Evolutionary conservation across 2,329 filamentous ascomycete species (phyloP).

Genomic region (Trichoderma koningiopsis): DNA sequence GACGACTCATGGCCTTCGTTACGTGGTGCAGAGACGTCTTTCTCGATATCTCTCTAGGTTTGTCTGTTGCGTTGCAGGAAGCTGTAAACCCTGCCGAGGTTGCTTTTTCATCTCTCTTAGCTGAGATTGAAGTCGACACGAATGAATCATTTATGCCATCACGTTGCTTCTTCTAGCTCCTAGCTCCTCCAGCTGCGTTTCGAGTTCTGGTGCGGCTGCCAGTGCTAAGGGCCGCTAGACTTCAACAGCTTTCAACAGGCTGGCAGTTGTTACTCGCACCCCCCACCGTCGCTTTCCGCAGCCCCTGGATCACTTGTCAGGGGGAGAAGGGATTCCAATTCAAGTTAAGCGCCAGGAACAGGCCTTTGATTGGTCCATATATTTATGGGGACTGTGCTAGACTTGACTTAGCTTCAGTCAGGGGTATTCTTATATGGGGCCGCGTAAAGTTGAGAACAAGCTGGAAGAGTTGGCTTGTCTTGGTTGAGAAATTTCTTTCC

Average conservation of each 20-base stretch:
- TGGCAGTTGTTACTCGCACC: slow-evolving; percentile 8
- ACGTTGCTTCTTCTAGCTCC: neutral
- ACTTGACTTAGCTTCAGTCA: slow-evolving; percentile 1
- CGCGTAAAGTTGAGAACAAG: neutral
- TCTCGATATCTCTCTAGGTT: neutral
- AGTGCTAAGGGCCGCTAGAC: neutral
- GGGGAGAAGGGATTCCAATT: slow-evolving; percentile 13
- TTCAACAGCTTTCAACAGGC: neutral
- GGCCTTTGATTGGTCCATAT: slow-evolving; percentile 45
- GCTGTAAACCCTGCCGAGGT: neutral
- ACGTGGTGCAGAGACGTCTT: neutral
- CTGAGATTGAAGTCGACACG: neutral
- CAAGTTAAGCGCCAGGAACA: slow-evolving; percentile 45
- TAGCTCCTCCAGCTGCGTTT: slow-evolving; percentile 7
- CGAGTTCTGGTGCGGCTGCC: slow-evolving; percentile 14
- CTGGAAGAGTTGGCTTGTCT: neutral
- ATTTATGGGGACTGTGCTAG: slow-evolving; percentile 24
- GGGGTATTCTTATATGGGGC: neutral
- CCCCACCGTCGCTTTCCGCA: slow-evolving; percentile 12
- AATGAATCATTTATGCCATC: neutral
- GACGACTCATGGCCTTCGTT: slow-evolving; percentile 2
- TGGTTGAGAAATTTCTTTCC: neutral
- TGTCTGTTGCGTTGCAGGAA: neutral
- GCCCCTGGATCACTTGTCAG: slow-evolving; percentile 17
- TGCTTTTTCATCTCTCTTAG: neutral